Percentiles rank a stretch among this genome's conserved stretches.
These are phyloP conservation scores for Coelastrella sp. DNA, from an alignment of 139 green algal species.

Conservation along the genomic window DNA sequence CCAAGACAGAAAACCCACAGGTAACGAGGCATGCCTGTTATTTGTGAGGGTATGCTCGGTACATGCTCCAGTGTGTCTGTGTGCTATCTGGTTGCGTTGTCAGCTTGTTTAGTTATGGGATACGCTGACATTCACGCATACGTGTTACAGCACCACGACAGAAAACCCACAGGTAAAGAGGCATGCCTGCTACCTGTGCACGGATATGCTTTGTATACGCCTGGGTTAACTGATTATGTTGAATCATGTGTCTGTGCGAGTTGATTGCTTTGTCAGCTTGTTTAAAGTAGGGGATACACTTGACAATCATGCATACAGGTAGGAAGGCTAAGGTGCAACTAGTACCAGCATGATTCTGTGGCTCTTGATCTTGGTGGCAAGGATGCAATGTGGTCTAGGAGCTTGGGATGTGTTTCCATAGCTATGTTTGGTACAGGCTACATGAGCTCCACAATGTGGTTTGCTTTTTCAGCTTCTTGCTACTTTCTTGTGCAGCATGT, in stretches of 20 bases:
- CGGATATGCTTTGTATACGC: neutral
- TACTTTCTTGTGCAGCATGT: no score
- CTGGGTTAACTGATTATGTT: no score
- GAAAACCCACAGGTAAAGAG: neutral
- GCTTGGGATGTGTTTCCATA: no score
- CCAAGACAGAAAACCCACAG: constrained; percentile 15
- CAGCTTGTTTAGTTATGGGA: constrained; percentile 44
- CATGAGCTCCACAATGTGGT: no score
- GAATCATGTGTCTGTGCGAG: neutral
- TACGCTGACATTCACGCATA: constrained; percentile 36
- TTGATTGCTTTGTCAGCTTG: neutral
- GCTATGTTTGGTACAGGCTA: no score
- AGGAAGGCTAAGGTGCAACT: no score
- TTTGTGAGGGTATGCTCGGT: neutral
- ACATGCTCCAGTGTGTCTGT: neutral
- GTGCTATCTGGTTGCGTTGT: neutral
- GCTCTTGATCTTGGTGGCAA: no score
- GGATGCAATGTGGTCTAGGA: no score
- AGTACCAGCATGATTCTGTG: no score
- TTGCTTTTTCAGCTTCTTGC: no score
- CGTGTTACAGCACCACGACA: constrained; percentile 34
- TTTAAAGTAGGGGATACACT: constrained; percentile 27
- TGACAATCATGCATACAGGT: constrained; percentile 40
- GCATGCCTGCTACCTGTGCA: neutral
- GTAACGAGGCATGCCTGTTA: neutral